Base-by-base conservation (phyloP, 148 eudicot genomes). In the Nepenthes gracilis region DNA sequence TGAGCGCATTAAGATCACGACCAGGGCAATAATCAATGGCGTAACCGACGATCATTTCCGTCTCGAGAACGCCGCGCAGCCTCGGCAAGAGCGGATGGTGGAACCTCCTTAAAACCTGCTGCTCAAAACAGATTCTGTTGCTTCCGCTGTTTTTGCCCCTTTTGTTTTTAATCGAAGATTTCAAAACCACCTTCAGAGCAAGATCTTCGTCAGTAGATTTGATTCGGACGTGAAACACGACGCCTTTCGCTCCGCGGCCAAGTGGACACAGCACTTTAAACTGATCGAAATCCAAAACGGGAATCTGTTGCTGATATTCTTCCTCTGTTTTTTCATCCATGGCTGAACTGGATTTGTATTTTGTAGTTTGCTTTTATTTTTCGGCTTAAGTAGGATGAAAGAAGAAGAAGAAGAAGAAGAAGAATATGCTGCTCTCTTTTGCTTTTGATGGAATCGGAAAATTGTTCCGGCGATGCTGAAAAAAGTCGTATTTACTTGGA, bases 1-100 rank as follows among this genome's bases (percentile, higher is more conserved):
- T 55, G 9, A 93, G 68, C 34, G 64, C 70, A 58, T 75, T 72
- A 40, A 93, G 86, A 84, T 85, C 87, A 2, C 84, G 69, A 23
- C 98, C 98, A 1, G 95, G 72, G 62, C 98, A 92, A 65, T 82
- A 93, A 88, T 93, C 98, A 40, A 93, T 88, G 0, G 94, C 90
- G 45, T 88, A 88, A 0, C 96, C 96, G 35, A 85, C 74, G 47
- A 92, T 60, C 57, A 74, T 67, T 4, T 80, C 83, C 0, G 94
- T 84, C 35, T 68, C 62, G 32, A 88, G 12, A 57, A 84, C 74
- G 33, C 94, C 98, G 34, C 75, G 74, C 32, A 92, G 73, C 67
- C 66, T 85, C 3, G 98, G 98, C 56, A 92, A 65, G n/a, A 92
- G 75, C 1, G 98, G 91, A 35, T 88, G 87, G 23, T 75, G 65